Evolutionary conservation across 306 rosid genomes (phyloP), one percentile per base, ranked within the genome.

Genomic region (Fagus crenata): DNA sequence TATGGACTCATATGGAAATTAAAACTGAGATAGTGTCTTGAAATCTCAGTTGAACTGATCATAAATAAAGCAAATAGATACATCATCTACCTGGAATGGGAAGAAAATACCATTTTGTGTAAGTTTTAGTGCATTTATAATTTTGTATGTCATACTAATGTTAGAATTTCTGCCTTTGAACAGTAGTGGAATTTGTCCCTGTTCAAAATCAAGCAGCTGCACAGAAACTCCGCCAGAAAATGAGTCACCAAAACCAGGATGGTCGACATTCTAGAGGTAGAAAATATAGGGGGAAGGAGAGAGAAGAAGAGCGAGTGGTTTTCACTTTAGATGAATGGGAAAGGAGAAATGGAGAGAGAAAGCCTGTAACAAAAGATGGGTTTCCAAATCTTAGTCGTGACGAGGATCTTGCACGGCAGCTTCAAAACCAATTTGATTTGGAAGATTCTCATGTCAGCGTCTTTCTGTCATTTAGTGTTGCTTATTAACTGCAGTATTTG

Each of bases 181-280:
- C 85, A 95, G 98, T 80, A 43, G 93, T 86, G 71, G 98, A 95
- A 82, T 85, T 77, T 74, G 87, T 82, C 78, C 97, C 97, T 33
- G 83, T 95, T 58, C 97, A 92, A 84, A 95, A 95, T 78, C 97
- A 95, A 85, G 97, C 97, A 39, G 96, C 98, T 61, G 83, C 98
- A 35, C 98, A 95, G 78, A 95, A 95, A 40, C 88, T 92, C 67
- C 98, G 88, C 73, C 90, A 90, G 85, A 95, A 87, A 84, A 76
- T 88, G 88, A 88, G 84, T 71, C 79, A 86, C 49, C 95, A 82
- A 32, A 83, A 84, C 79, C 83, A 53, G 79, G 82, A 77, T 68
- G 76, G 53, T 67, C 73, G 87, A 39, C 80, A 77, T 71, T 72
- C 49, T 18, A 89, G 39, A 77, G 86, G 93, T 67, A 22, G 90